Base-by-base conservation (phyloP, 2,329 filamentous ascomycete species). In the Fusarium heterosporum region DNA sequence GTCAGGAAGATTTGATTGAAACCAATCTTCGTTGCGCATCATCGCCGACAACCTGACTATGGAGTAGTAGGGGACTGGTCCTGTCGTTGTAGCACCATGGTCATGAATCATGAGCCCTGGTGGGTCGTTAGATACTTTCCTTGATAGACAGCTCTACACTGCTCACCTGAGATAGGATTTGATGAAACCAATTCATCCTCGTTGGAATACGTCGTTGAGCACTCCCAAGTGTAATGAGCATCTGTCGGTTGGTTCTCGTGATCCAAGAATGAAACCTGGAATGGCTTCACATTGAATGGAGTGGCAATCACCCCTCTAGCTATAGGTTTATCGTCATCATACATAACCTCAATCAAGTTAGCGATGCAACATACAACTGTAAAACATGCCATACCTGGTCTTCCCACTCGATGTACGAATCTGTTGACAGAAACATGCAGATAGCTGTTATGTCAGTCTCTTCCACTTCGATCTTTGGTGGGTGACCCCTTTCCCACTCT, bases 391-490 rank as follows among this genome's bases (percentile, higher is more conserved):
- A 41, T 76, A 85, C 84, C 39, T 74, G 77, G 45, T 86, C 80
- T 67, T 88, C 86, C 79, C 85, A 88, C 49, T 83, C 81, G 14
- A 88, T 75, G 64, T 87, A 86, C 2, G 85, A 81, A 64, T 87
- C 85, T 0, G 81, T 75, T 0, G 79, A 80, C 16, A 88, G 78
- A 61, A 81, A 79, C 13, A 84, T 71, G 65, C 86, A 88, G 16
- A 84, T 80, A 0, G 84, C 82, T 34, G 78, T 76, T 3, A 76
- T 73, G 51, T 88, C 84, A 2, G 69, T 62, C 17, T 74, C 62
- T 26, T 79, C 80, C 1, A 86, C 71, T 2, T 75, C 65, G 3
- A 86, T 55, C 2, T 70, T 64, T 2, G 83, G 79, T 1, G 75
- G 62, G 16, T 78, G 48, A 4, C 78, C 78, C 34, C 69, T 73